Evolutionary conservation across 352 stramenopile genomes (phyloP).

Genomic region (Phytopythium ostracodes): DNA sequence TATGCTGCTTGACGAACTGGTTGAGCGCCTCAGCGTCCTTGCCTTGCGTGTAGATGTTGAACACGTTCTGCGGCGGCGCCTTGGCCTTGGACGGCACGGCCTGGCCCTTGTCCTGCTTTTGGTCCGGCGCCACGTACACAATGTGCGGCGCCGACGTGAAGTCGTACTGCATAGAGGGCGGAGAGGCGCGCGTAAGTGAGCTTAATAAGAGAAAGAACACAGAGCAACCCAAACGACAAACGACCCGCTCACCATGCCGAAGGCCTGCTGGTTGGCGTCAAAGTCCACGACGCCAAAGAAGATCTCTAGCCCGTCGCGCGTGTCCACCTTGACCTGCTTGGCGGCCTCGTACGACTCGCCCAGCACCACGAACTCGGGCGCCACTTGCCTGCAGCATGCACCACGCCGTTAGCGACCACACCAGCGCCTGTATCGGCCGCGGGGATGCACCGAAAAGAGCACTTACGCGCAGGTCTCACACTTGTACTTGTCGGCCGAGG

Average conservation of each 20-base stretch:
- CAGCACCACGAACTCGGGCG: conserved; percentile 62
- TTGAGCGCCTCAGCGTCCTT: conserved; percentile 67
- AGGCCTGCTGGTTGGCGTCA: conserved; percentile 61
- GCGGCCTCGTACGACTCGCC: conserved; percentile 58
- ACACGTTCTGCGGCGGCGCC: conserved; percentile 51
- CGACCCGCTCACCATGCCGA: conserved; percentile 34
- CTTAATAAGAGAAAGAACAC: not conserved
- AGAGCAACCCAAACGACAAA: not conserved
- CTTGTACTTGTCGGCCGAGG: conserved; percentile 64
- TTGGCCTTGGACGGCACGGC: conserved; percentile 45
- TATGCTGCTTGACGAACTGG: conserved; percentile 76
- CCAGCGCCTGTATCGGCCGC: not conserved
- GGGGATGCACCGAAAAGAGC: not conserved
- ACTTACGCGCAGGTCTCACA: conserved; percentile 75
- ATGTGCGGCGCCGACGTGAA: conserved; percentile 79
- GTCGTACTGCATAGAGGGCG: conserved; percentile 38
- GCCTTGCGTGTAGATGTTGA: conserved; percentile 77
- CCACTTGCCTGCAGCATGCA: conserved; percentile 34
- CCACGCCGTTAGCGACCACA: not conserved
- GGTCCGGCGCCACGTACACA: conserved; percentile 68
- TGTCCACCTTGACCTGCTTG: conserved; percentile 72
- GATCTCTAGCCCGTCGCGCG: conserved; percentile 68
- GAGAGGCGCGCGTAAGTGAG: not conserved
- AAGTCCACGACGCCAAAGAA: conserved; percentile 81
- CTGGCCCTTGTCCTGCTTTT: conserved; percentile 45